These are phyloP conservation scores for Papiliotrema nemorosa DNA, from an alignment of 1,284 basidiomycete genomes.

Conservation along the genomic window DNA sequence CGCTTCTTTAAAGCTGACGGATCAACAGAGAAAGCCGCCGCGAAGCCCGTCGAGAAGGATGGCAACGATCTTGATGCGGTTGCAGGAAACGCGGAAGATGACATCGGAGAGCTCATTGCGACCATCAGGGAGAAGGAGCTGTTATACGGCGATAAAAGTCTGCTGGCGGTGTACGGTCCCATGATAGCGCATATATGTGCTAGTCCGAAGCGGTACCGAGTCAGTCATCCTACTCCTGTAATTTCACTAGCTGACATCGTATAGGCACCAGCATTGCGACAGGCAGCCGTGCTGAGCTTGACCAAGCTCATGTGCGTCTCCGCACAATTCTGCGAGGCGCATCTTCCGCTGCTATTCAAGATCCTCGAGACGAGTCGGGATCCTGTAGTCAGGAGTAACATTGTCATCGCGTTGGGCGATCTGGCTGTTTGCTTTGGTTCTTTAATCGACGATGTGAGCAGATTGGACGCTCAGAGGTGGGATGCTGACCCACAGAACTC, in stretches of 20 bases:
- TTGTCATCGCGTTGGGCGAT: conserved; percentile 95
- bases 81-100: conserved; percentile 95
- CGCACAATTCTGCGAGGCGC: conserved; percentile 85
- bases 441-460: conserved; percentile 76
- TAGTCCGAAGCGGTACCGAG: conserved; percentile 77
- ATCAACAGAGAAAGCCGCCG: conserved; percentile 46
- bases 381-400: conserved; percentile 85
- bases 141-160: conserved; percentile 75
- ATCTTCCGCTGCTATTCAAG: conserved; percentile 86
- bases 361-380: conserved; percentile 88
- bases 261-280: conserved; percentile 78
- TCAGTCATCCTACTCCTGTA: conserved; percentile 35
- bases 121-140: conserved; percentile 82
- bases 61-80: conserved; percentile 93
- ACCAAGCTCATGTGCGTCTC: conserved; percentile 97
- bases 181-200: conserved; percentile 87
- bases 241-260: not conserved
- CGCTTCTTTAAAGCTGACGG: conserved; percentile 1
- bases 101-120: conserved; percentile 88
- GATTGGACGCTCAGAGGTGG: no score
- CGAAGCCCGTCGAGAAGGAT: conserved; percentile 57
- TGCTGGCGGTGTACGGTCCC: conserved; percentile 81
- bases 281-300: conserved; percentile 81
- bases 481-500: no score
- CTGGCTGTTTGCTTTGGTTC: conserved; percentile 95